phyloP scores from a whole-genome alignment of 768 basidiomycete genomes.

The Austroboletus eburneus region DNA sequence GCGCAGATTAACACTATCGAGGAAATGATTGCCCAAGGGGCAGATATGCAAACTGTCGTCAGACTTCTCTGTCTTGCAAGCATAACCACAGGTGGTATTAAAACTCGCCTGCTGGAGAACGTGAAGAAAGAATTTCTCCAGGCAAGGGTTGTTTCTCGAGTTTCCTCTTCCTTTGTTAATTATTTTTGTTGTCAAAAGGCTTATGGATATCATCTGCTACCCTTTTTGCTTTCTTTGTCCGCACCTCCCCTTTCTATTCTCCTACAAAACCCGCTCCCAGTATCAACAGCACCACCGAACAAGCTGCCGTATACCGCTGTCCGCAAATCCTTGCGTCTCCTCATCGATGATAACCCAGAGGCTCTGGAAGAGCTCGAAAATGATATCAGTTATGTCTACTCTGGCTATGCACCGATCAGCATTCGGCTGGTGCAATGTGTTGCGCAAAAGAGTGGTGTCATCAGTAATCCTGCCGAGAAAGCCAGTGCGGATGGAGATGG shows the following conservation, averaged over 20 bases:
- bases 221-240: conserved; percentile 61
- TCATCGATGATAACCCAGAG: conserved; percentile 84
- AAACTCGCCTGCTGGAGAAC: conserved; percentile 78
- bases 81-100: conserved; percentile 81
- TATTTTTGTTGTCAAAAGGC: conserved; percentile 39
- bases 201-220: conserved; percentile 73
- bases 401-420: conserved; percentile 93
- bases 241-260: conserved; percentile 65
- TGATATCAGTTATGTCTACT: conserved; percentile 95
- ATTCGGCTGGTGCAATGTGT: conserved; percentile 90
- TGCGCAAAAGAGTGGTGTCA: conserved; percentile 85
- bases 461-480: conserved; percentile 72
- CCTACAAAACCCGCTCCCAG: conserved; percentile 63
- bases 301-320: conserved; percentile 72
- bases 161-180: not conserved
- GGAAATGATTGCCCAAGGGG: conserved; percentile 83
- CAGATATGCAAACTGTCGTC: conserved; percentile 73
- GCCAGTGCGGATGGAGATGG: conserved; percentile 38
- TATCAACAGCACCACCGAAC: conserved; percentile 39
- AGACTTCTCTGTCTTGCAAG: conserved; percentile 85
- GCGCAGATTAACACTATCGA: conserved; percentile 85
- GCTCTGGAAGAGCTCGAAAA: conserved; percentile 80
- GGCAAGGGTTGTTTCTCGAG: conserved; percentile 30
- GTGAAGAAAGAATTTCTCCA: conserved; percentile 92
- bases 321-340: conserved; percentile 82